A percentile compares a stretch with the other conserved stretches of the same genome.
These are phyloP conservation scores for Helianthus tuberosus DNA, from an alignment of 129 eudicot species.

Conservation along the genomic window DNA sequence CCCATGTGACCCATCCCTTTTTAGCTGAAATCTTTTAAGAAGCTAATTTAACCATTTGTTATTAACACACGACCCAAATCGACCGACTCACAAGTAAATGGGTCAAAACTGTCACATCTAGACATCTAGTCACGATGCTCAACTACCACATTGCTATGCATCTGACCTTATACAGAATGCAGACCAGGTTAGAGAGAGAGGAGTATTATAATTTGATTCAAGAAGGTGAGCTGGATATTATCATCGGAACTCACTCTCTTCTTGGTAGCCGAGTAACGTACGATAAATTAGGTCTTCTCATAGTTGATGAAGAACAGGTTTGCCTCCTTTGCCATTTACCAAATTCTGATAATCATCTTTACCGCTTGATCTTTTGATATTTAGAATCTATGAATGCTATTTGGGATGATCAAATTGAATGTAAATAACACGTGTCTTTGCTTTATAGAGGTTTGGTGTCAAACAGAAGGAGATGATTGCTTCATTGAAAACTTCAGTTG, in stretches of 20 bases:
- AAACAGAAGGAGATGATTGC: constrained; percentile 99
- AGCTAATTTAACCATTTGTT: constrained; percentile 2
- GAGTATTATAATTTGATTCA: constrained; percentile 67
- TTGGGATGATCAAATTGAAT: constrained; percentile 10
- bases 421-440: constrained; percentile 15
- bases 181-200: constrained; percentile 86
- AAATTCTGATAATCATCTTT: constrained; percentile 8
- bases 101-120: not conserved
- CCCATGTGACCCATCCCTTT: constrained; percentile 6
- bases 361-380: constrained; percentile 15
- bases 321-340: constrained; percentile 23
- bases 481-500: constrained; percentile 88
- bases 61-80: constrained; percentile 14
- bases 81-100: not conserved
- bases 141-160: constrained; percentile 25
- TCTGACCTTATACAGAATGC: constrained; percentile 48
- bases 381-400: constrained; percentile 2
- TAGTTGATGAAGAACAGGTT: constrained; percentile 99
- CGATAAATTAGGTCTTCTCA: constrained; percentile 80
- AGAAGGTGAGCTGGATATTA: constrained; percentile 81
- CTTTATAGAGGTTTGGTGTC: constrained; percentile 93
- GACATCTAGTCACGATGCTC: constrained; percentile 5
- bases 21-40: not conserved
- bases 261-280: constrained; percentile 88
- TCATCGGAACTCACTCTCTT: constrained; percentile 92